These are phyloP conservation scores for Nannochloris sp. DNA, from an alignment of 139 green algal genomes.

Conservation along the genomic window DNA sequence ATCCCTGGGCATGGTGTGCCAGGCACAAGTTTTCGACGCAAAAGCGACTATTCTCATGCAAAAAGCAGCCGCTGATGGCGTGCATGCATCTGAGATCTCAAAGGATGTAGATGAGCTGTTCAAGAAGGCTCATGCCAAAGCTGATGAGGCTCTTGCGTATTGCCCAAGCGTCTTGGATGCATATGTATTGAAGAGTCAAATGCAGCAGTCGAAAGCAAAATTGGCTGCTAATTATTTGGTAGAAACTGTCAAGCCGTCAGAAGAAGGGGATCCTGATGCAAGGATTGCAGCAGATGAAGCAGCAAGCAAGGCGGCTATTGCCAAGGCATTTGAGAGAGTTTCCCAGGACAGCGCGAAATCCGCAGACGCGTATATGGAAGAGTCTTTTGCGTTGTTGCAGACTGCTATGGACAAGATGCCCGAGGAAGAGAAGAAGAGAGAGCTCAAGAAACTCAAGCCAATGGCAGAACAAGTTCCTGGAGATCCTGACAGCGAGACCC, in stretches of 20 bases:
- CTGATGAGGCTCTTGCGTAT: conserved; percentile 25
- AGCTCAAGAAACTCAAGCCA: conserved; percentile 27
- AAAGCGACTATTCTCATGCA: conserved; percentile 16
- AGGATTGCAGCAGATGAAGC: conserved; percentile 23
- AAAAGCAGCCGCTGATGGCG: conserved; percentile 11
- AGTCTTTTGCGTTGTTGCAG: conserved; percentile 11
- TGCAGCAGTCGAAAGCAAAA: conserved; percentile 26
- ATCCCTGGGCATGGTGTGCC: conserved; percentile 26
- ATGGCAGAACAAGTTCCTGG: conserved; percentile 21
- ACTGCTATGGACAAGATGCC: conserved; percentile 17
- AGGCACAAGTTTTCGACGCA: conserved; percentile 22
- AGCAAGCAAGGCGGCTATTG: conserved; percentile 12
- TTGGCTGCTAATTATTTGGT: conserved; percentile 29
- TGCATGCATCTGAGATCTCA: neutral
- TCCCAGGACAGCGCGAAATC: conserved; percentile 2
- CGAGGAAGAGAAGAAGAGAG: conserved; percentile 29
- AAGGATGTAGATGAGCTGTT: conserved; percentile 14
- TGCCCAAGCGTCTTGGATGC: conserved; percentile 17
- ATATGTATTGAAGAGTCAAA: conserved; percentile 15
- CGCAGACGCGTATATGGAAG: conserved; percentile 18
- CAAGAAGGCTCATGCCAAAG: conserved; percentile 14
- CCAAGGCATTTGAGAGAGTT: conserved; percentile 20
- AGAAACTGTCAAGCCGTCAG: conserved; percentile 4
- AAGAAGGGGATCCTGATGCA: conserved; percentile 21
- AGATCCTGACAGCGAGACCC: conserved; percentile 17